Evolutionary conservation across 2,329 filamentous ascomycete genomes (phyloP), one percentile per base, ranked within the genome.

Genomic region (Pseudogymnoascus sp.): DNA sequence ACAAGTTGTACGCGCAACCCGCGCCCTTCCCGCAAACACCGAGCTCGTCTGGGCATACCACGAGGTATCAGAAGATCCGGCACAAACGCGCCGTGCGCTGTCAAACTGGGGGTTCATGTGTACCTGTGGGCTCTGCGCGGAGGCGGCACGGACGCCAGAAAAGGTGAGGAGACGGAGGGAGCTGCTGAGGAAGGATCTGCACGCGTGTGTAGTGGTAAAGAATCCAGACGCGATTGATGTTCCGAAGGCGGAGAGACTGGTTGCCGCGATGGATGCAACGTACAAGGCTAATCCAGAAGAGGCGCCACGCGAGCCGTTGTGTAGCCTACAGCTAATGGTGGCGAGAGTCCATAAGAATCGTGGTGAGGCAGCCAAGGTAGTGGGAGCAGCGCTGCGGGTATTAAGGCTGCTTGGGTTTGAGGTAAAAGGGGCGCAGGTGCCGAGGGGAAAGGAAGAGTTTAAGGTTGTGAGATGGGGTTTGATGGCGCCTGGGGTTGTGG

Each of bases 1-100:
- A 71, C 72, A 75, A 63, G 72, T 82, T 6, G 57, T 82, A 19
- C 76, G 78, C 6, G 80, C 80, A 0, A 68, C 73, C 0, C 64
- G 64, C 8, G 73, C 79, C 41, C 67, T 83, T 0, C 63, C 71
- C 0, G 63, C 74, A 0, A 70, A 71, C 26, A 74, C 78, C 0
- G 80, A 84, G 66, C 63, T 84, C 63, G 60, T 63, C 2, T 13
- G 59, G 2, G 67, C 71, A 1, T 3, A 61, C 1, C 57, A 62
- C 1, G 38, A 64, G 1, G 61, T 65, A 3, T 61, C 66, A 0
- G 67, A 73, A 3, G 67, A 72, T 8, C 65, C 66, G 0, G 71
- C 73, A 60, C 65, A 69, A n/a, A 37, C 45, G 5, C 45, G 15
- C 1, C 15, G 26, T 1, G 45, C 58, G 1, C 61, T 76, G 13